Base-by-base conservation (phyloP, 208 protist species). In the Wallacemonas rigidus region DNA sequence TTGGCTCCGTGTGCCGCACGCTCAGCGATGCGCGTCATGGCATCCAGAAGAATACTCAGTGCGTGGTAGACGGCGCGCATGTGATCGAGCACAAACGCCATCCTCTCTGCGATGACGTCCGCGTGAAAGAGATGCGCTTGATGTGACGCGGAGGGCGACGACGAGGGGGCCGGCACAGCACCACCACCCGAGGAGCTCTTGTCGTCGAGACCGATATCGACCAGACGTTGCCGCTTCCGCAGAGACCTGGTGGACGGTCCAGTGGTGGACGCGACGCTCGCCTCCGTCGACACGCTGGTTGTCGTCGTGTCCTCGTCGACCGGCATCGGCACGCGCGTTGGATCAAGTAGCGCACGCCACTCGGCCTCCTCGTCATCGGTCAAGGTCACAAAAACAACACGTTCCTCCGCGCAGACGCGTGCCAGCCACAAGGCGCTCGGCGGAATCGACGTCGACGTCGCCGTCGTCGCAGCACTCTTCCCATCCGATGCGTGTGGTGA, bases 1-100 rank as follows among this genome's bases (percentile, higher is more conserved):
- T 26, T 26, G 26, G 26, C 26, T 26, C 26, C 26, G 26, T 26
- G 26, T 26, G 15, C 26, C 60, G 58, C 3, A 75, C 81, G 6
- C 76, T 69, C 86, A 26, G 90, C 90, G 9, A 89, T 43, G 41
- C 38, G 67, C 41, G 94, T 65, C 47, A 93, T 50, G 39, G 80
- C 78, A 67, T 96, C 91, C n/a, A 94, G 79, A 12, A 92, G 63
- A n/a, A 94, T 41, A 57, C 85, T 91, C 58, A 92, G 60, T 15
- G 86, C 50, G 74, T 96, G 88, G 35, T 86, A 69, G 4, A 81
- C 79, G 2, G 74, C 75, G 15, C 80, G 44, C n/a, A 79, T 70
- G 75, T 94, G 87, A 15, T 93, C 85, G 39, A 96, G 67, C 12
- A 83, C 87, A 60, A 93, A 93, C 12, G 79, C 43, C 88, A 93